Percentiles rank a stretch among this genome's conserved stretches.
phyloP scores from a whole-genome alignment of 768 basidiomycete species.

The Pholiota microspora region DNA sequence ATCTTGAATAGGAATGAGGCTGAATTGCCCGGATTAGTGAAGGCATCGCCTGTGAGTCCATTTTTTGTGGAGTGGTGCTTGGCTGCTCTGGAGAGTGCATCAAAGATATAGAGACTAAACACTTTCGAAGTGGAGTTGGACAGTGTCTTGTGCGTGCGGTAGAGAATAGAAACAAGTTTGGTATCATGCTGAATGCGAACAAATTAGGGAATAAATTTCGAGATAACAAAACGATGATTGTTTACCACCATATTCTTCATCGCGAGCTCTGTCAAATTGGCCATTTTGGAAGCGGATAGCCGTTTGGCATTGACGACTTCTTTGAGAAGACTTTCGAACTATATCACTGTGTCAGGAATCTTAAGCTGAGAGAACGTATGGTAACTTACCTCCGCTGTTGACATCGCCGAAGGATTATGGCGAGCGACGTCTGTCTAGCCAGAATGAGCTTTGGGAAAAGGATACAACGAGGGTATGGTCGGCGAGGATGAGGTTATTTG shows the following conservation, averaged over 20 bases:
- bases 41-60: conserved; percentile 52
- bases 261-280: conserved; percentile 69
- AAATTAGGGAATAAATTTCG: too few relatives aligned
- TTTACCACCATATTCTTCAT: conserved; percentile 77
- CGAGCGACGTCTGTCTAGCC: background rate
- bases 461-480: background rate
- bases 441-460: conserved; percentile 12
- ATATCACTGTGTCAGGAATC: conserved; percentile 32
- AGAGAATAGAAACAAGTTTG: conserved; percentile 83
- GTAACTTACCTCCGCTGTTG: conserved; percentile 36
- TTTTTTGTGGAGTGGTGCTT: conserved; percentile 66
- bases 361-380: conserved; percentile 6
- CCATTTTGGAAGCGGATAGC: conserved; percentile 86
- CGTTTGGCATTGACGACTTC: conserved; percentile 82
- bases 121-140: conserved; percentile 62
- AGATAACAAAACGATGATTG: too few relatives aligned
- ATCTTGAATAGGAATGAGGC: conserved; percentile 88
- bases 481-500: conserved; percentile 32
- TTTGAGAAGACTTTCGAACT: conserved; percentile 78
- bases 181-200: conserved; percentile 79
- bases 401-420: conserved; percentile 27
- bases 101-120: conserved; percentile 89
- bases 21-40: conserved; percentile 60
- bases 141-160: conserved; percentile 84
- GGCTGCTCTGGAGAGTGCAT: conserved; percentile 88